Evolutionary conservation across 352 stramenopile genomes (phyloP).

Genomic region (Globisporangium nagaii): DNA sequence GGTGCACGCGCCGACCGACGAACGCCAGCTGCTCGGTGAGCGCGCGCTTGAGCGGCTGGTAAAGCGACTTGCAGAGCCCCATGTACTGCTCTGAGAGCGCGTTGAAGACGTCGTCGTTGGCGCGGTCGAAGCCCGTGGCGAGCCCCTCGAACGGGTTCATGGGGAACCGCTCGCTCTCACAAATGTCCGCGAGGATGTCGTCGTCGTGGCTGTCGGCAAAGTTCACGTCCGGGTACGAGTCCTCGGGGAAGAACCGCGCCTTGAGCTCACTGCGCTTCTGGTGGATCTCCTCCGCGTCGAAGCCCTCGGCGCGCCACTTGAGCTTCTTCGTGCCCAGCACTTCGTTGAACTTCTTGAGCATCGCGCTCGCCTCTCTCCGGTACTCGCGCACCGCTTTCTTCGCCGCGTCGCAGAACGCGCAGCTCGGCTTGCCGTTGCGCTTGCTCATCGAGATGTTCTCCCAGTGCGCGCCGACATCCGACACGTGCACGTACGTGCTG

Average conservation of each 20-base stretch:
- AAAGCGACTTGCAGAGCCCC: conserved; percentile 27
- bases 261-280: conserved; percentile 43
- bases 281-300: conserved; percentile 48
- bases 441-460: conserved; percentile 26
- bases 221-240: conserved; percentile 43
- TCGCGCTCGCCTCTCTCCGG: conserved; percentile 24
- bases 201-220: conserved; percentile 37
- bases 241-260: conserved; percentile 37
- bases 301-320: conserved; percentile 28
- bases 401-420: conserved; percentile 29
- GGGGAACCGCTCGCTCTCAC: conserved; percentile 41
- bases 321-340: conserved; percentile 27
- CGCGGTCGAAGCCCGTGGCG: conserved; percentile 24
- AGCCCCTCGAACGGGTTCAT: conserved; percentile 37
- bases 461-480: conserved; percentile 48
- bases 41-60: conserved; percentile 28
- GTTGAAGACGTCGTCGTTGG: conserved; percentile 50
- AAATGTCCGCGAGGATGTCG: conserved; percentile 49
- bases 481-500: conserved; percentile 35
- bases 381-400: conserved; percentile 32
- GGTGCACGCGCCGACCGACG: conserved; percentile 30
- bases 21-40: conserved; percentile 14
- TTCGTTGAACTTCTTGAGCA: conserved; percentile 35
- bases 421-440: conserved; percentile 16
- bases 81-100: conserved; percentile 32